Base-by-base conservation (phyloP, 2,329 filamentous ascomycete genomes). In the Neobulgaria alba region DNA sequence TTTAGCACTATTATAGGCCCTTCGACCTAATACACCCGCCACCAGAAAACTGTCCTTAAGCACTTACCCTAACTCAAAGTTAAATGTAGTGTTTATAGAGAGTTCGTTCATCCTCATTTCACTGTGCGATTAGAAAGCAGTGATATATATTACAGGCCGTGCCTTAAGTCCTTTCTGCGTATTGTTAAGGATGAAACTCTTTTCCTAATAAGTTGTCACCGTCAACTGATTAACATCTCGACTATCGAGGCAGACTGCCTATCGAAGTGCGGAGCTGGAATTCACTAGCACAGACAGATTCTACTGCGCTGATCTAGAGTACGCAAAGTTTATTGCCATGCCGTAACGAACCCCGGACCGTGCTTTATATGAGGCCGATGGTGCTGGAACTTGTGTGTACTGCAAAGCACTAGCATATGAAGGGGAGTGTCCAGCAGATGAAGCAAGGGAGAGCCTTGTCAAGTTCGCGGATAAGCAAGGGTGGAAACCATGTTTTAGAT, bases 131-230 rank as follows among this genome's bases (percentile, higher is more conserved):
- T 54, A 36, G 42, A 12, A 41, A 51, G 46, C 37, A 41, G 18
- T 31, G 46, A 51, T 47, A 16, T 51, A 31, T 51, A 52, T 44
- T 54, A 44, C 39, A 52, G 48, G 37, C 33, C 43, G 26, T 54
- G 49, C 43, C 48, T 54, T 29, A 54, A 50, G 36, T 47, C 42
- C 33, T 51, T 51, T 38, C 18, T 51, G 21, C 48, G 46, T 39
- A 40, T 46, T 44, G 33, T 45, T 17, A 52, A 54, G 36, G 42
- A 52, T 35, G 48, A 54, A 47, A 45, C 18, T 39, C 42, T 51
- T 32, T 52, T 52, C 33, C 48, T 44, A 39, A 45, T 42, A 45
- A 52, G 29, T 42, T 54, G 48, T 41, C 48, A 51, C 30, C 37
- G 43, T 21, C 32, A 49, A 33, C 36, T 17, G 33, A 50, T 52